Percentiles rank a stretch among this genome's conserved stretches.
phyloP scores from a whole-genome alignment of 2,329 filamentous ascomycete species.

The Clarireedia monteithiana region DNA sequence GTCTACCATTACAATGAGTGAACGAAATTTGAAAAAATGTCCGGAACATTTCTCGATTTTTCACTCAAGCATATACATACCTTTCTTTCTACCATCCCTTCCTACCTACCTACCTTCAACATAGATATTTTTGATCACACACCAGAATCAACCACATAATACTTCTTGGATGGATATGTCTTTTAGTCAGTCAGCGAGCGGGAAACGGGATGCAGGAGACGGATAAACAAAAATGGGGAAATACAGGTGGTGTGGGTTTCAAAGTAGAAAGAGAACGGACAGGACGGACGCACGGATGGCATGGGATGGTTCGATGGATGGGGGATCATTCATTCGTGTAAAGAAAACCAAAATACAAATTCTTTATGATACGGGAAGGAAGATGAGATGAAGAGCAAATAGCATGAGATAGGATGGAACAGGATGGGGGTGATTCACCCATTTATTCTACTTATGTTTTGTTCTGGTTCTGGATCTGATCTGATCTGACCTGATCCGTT shows the following conservation, averaged over 20 bases:
- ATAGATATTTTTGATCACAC: slow-evolving; percentile 4
- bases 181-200: background rate
- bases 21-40: slow-evolving; percentile 15
- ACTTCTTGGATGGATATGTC: slow-evolving; percentile 1
- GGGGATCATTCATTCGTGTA: no score
- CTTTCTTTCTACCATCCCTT: background rate
- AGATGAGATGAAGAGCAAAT: no score
- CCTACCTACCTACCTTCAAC: background rate
- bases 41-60: slow-evolving; percentile 5
- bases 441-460: no score
- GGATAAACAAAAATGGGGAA: background rate
- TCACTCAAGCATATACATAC: background rate
- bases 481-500: no score
- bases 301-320: no score
- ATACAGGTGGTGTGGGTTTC: background rate
- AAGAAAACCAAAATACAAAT: no score
- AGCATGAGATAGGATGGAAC: no score
- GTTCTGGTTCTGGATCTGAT: no score
- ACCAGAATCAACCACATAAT: background rate
- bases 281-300: background rate
- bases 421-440: no score
- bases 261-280: background rate
- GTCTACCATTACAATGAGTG: slow-evolving; percentile 89
- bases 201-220: background rate
- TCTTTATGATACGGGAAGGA: no score